A percentile compares a stretch with the other conserved stretches of the same genome.
Conservation (phyloP, 371 early-diverging fungal genomes). For the Mucor plumbeus region DNA sequence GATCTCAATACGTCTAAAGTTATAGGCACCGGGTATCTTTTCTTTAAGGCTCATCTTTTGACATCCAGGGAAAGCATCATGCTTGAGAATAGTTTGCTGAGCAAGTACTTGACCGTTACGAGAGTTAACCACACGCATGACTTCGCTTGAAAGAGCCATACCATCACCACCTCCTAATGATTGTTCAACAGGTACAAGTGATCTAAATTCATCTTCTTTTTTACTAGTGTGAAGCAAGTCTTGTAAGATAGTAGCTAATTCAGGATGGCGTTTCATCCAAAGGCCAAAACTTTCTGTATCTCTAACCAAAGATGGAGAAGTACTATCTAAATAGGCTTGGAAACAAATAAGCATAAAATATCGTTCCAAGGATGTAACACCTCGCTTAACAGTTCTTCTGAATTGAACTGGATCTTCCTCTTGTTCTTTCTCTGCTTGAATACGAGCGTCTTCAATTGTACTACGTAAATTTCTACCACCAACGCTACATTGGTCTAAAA, state of each 20-base stretch:
- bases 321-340: slow-evolving; percentile 58
- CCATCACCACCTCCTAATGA: slow-evolving; percentile 66
- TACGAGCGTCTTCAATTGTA: slow-evolving; percentile 59
- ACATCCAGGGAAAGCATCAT: slow-evolving; percentile 75
- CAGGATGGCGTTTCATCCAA: slow-evolving; percentile 69
- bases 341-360: slow-evolving; percentile 74
- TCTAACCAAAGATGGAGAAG: slow-evolving; percentile 42
- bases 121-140: slow-evolving; percentile 60
- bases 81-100: slow-evolving; percentile 70
- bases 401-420: slow-evolving; percentile 38
- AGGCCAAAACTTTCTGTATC: slow-evolving; percentile 57
- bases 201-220: slow-evolving; percentile 29
- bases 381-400: slow-evolving; percentile 42
- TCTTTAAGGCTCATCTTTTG: slow-evolving; percentile 72
- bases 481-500: slow-evolving; percentile 61
- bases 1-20: slow-evolving; percentile 64
- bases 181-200: slow-evolving; percentile 63
- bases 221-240: slow-evolving; percentile 38
- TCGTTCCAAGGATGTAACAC: slow-evolving; percentile 54
- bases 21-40: slow-evolving; percentile 71
- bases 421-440: slow-evolving; percentile 52
- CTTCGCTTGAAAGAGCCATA: slow-evolving; percentile 68
- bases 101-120: slow-evolving; percentile 70
- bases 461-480: slow-evolving; percentile 50
- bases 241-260: slow-evolving; percentile 63